These are phyloP conservation scores for Scorias spongiosa DNA, from an alignment of 2,329 filamentous ascomycete species.

Conservation along the genomic window DNA sequence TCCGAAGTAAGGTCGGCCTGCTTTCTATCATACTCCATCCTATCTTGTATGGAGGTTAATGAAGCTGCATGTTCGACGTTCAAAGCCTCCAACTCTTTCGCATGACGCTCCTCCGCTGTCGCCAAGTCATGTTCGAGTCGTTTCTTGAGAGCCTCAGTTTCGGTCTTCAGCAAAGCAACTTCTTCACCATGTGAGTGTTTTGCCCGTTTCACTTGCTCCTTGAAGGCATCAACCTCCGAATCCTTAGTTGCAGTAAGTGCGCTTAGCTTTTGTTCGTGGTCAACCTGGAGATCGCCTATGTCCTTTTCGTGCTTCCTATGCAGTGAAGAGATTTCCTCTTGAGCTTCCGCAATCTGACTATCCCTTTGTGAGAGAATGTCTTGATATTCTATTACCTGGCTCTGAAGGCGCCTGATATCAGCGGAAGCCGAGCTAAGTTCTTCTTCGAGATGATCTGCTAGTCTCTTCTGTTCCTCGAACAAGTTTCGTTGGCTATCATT, in stretches of 20 bases:
- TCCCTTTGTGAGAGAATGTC: slow-evolving; percentile 5
- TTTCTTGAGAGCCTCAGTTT: neutral
- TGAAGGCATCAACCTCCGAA: neutral
- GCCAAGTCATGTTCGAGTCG: slow-evolving; percentile 1
- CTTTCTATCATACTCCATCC: slow-evolving; percentile 1
- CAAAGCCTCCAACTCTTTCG: slow-evolving; percentile 2
- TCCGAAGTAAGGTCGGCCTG: neutral
- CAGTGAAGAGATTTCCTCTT: neutral
- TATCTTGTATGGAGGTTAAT: neutral
- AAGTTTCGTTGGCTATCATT: slow-evolving; percentile 1
- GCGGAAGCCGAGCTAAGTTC: slow-evolving; percentile 8
- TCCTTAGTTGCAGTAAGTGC: slow-evolving; percentile 1
- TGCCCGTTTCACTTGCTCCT: neutral
- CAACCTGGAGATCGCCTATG: slow-evolving; percentile 3
- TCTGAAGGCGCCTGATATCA: slow-evolving; percentile 1
- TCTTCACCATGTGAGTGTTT: neutral
- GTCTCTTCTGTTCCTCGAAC: slow-evolving; percentile 1
- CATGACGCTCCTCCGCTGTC: slow-evolving; percentile 1
- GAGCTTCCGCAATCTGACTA: slow-evolving; percentile 5
- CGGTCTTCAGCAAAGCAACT: slow-evolving; percentile 3
- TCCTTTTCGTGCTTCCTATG: slow-evolving; percentile 5
- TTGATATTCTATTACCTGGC: slow-evolving; percentile 2
- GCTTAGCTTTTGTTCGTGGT: slow-evolving; percentile 5
- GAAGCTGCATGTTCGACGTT: slow-evolving; percentile 1
- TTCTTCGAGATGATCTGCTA: slow-evolving; percentile 4